Evolutionary conservation across 805 yeast genomes (phyloP), one percentile per base, ranked within the genome.

Genomic region (Candida vartiovaarae): DNA sequence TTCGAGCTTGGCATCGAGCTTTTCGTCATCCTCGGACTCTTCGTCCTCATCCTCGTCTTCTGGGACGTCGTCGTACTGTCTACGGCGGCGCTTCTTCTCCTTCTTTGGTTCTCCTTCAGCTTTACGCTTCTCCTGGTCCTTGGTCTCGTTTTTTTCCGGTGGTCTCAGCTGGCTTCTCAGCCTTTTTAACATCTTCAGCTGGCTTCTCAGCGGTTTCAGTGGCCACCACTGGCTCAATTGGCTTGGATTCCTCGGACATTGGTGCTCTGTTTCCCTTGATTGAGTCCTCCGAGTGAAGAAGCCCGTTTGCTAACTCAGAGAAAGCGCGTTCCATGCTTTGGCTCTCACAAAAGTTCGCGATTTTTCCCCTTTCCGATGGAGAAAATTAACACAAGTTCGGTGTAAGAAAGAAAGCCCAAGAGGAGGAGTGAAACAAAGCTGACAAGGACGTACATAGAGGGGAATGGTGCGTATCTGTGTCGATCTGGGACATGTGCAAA

Each of bases 61-160:
- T 30, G 80, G 80, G n/a, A 70, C 74, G 47, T 75, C 82, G 45
- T 79, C 84, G 50, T 76, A 70, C 54, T 77, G 68, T 64, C 78
- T 63, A 70, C 87, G 67, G 68, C 81, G 71, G 63, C 74, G 66
- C 65, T 74, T 72, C 66, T 73, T 74, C 63, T 68, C 67, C 61
- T 67, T 61, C 59, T 64, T 59, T 8, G 56, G 50, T 41, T 44
- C 52, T 37, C 51, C 50, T 38, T 53, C 52, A 6, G 56, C 49
- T 45, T 59, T 59, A 26, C 58, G 51, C 45, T 61, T 56, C 25
- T 49, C 61, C 20, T 15, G 20, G 24, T 43, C 51, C 42, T 55
- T 40, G 27, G 29, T 34, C 44, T 15, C 11, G 4, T 20, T 30
- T 15, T 31, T 6, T 34, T 49, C 41, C 15, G 36, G 36, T 42